Evolutionary conservation across 768 basidiomycete species (phyloP).

Genomic region (Rhodosporidiobolus odoratus): DNA sequence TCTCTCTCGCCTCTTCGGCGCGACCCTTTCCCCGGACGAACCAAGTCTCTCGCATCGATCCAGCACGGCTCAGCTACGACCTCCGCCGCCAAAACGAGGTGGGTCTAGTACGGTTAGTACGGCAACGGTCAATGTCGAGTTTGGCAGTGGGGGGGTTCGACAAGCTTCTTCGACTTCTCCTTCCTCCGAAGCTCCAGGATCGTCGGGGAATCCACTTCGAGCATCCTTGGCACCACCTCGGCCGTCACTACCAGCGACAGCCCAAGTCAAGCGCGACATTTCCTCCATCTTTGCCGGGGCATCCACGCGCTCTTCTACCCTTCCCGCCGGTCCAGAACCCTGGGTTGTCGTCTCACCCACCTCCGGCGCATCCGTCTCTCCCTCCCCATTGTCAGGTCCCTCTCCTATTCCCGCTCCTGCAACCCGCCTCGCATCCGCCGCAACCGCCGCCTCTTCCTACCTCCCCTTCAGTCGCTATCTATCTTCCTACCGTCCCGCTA

Average conservation of each 20-base stretch:
- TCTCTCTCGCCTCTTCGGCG: conserved; percentile 42
- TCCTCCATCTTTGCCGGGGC: conserved; percentile 91
- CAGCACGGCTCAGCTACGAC: conserved; percentile 13
- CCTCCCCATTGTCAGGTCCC: conserved; percentile 7
- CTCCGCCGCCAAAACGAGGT: conserved; percentile 58
- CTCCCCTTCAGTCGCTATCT: conserved; percentile 25
- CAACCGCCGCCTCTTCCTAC: conserved; percentile 15
- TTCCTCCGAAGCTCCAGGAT: not conserved
- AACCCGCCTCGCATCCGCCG: conserved; percentile 18
- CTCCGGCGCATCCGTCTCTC: conserved; percentile 41
- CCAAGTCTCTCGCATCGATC: conserved; percentile 4
- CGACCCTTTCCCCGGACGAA: conserved; percentile 3
- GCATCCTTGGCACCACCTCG: not conserved
- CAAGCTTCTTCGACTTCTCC: conserved; percentile 3
- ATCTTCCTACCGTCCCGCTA: conserved; percentile 23
- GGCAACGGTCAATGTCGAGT: conserved; percentile 94
- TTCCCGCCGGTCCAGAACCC: conserved; percentile 52
- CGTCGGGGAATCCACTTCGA: not conserved
- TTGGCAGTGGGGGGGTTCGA: conserved; percentile 52
- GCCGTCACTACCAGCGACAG: conserved; percentile 17
- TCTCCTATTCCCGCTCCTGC: not conserved
- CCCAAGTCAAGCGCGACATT: conserved; percentile 47
- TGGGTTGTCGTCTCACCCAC: conserved; percentile 64
- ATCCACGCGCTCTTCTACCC: conserved; percentile 37
- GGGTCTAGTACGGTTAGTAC: conserved; percentile 80